Base-by-base conservation (phyloP, 495 filamentous ascomycete species). In the Aspergillus diversus region DNA sequence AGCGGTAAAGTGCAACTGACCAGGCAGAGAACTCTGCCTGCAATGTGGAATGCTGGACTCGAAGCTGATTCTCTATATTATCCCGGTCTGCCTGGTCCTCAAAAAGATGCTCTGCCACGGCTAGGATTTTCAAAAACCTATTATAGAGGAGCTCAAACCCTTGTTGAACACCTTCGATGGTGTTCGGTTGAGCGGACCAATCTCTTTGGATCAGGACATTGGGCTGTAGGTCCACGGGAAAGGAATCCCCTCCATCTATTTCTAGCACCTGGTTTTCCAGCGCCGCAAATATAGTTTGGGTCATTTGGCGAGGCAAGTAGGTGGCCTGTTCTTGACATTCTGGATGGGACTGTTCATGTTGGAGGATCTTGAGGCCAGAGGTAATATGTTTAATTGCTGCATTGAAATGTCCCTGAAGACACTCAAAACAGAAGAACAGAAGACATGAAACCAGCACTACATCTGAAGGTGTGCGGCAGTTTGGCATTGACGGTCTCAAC, bases 381-480 rank as follows among this genome's bases (percentile, higher is more conserved):
- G 74, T 71, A 8, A 85, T 74, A 68, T 87, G 84, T 2, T 68
- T 63, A n/a, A 76, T 70, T 8, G 79, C 82, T 3, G 76, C 59
- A 27, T 63, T 60, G 62, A 75, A 81, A 47, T 78, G 70, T 0
- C 84, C 84, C 46, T 79, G 80, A 5, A 87, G 69, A 50, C 80
- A 80, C 63, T 89, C 86, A 55, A 85, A 78, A 56, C 79, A 81
- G 58, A 81, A 76, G 65, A 88, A 87, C 3, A 88, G 55, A 17
- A 85, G 66, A 65, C 87, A 89, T 11, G 82, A 75, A 48, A 84
- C 74, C 33, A 89, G 76, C 43, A 79, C 76, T 34, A 82, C 68
- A 33, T 75, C 76, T 0, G 43, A 31, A 16, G 53, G 16, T 1
- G 15, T 43, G 43, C 48, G 34, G 8, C 27, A n/a, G 5, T 7